Base-by-base conservation (phyloP, 768 basidiomycete species). In the Rhodotorula kratochvilovae region DNA sequence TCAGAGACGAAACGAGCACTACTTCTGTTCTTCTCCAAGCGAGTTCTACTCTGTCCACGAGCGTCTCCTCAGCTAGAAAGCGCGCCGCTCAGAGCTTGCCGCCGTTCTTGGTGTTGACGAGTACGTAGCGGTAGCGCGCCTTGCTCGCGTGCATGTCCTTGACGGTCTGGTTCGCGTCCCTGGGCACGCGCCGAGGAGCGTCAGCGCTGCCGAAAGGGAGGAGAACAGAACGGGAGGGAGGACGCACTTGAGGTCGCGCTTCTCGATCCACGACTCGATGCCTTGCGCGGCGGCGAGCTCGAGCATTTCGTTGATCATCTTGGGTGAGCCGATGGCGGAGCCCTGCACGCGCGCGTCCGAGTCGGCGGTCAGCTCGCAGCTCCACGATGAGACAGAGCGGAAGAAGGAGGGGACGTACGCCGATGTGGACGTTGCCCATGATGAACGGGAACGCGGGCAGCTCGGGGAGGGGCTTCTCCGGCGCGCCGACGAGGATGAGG, bases 241-340 rank as follows among this genome's bases (percentile, higher is more conserved):
- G 54, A 55, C 75, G 61, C 75, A 73, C 57, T 77, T 48, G 48
- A 79, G 53, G 10, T 66, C 61, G 25, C 72, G 65, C 74, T 78
- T 78, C 61, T 74, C 57, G 71, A 83, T 79, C 82, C 83, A 85
- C 19, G 84, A 82, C 76, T 83, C 82, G 72, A 88, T 80, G 2
- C 81, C 80, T 78, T 87, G 85, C 71, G 85, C 81, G 12, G 83
- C 83, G 2, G 86, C 86, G 42, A 89, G 82, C 61, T 85, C 79
- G 48, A 88, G 82, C 87, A 88, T 89, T 66, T 84, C 83, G 27
- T 82, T 64, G n/a, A 82, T 84, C 11, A 50, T 21, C 12, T 8
- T 31, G 36, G 75, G 76, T 5, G 59, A 56, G 29, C 70, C 76
- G 50, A 73, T 77, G 7, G 68, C 79, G 62, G 70, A 78, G 70